A percentile compares a stretch with the other conserved stretches of the same genome.
Conservation (phyloP, 2,329 filamentous ascomycete genomes). For the Aspergillus sp. region DNA sequence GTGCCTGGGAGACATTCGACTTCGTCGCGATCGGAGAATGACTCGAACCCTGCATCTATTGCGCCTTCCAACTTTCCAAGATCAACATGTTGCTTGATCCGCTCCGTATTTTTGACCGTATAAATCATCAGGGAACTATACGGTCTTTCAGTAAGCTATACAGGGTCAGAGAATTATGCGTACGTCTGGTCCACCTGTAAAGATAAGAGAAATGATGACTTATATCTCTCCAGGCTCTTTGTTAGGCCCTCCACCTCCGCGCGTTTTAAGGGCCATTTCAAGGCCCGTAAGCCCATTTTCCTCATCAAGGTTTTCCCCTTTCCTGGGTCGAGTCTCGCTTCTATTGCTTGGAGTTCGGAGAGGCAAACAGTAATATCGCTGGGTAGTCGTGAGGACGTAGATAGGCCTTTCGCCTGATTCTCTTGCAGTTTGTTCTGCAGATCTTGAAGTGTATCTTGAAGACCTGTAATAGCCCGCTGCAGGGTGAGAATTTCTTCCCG, state of each 20-base stretch:
- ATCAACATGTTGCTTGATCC: too few relatives aligned
- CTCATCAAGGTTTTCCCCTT: conserved; percentile 1
- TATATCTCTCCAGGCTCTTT: conserved; percentile 23
- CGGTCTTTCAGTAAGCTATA: conserved; percentile 4
- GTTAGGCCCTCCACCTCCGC: conserved; percentile 23
- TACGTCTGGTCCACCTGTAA: conserved; percentile 31
- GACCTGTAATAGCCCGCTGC: conserved; percentile 10
- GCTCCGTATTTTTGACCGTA: background rate
- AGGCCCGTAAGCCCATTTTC: conserved; percentile 24
- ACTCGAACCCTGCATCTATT: conserved; percentile 16
- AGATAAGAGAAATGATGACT: conserved; percentile 24
- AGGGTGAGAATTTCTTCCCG: conserved; percentile 21
- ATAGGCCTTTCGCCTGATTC: background rate
- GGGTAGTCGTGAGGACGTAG: background rate
- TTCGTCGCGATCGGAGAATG: conserved; percentile 11
- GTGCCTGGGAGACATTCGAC: conserved; percentile 24
- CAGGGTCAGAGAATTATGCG: conserved; percentile 4
- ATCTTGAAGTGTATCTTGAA: conserved; percentile 14
- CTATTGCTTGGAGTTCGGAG: background rate
- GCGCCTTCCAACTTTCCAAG: background rate
- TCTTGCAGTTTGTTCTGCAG: conserved; percentile 9
- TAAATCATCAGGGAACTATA: background rate
- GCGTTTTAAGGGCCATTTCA: conserved; percentile 32
- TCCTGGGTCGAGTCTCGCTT: background rate
- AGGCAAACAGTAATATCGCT: background rate